These are phyloP conservation scores for Angomonas desouzai DNA, from an alignment of 208 protist genomes.

Conservation along the genomic window DNA sequence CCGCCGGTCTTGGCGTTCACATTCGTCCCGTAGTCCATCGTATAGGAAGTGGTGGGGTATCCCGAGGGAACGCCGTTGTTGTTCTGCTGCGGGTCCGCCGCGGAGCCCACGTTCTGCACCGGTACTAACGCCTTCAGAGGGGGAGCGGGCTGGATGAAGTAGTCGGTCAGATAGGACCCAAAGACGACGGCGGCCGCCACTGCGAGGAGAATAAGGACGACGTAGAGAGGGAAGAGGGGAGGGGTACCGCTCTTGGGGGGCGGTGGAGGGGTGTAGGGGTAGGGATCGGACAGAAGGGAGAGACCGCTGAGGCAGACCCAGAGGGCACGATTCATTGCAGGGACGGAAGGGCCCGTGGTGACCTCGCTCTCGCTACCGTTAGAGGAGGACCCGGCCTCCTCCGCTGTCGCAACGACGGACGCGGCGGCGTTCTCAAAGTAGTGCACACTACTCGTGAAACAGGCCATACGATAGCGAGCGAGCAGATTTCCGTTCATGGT, in stretches of 20 bases:
- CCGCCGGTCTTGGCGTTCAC: background rate
- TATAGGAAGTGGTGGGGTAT: background rate
- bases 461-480: background rate
- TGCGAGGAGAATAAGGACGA: constrained; percentile 38
- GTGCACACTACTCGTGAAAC: background rate
- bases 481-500: background rate
- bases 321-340: background rate
- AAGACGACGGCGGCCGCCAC: constrained; percentile 31
- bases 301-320: background rate
- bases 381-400: background rate
- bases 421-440: constrained; percentile 2
- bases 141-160: constrained; percentile 53
- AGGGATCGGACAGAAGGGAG: background rate
- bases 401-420: background rate
- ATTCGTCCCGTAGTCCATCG: constrained; percentile 2
- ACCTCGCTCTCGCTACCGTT: too few relatives aligned
- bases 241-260: background rate
- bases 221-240: constrained; percentile 20
- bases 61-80: background rate
- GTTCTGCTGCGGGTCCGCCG: constrained; percentile 1
- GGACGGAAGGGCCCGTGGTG: background rate
- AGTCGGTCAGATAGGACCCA: constrained; percentile 42
- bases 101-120: constrained; percentile 7
- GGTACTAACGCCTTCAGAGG: constrained; percentile 35
- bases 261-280: background rate